Evolutionary conservation across 257 asterid genomes (phyloP), one percentile per base, ranked within the genome.

Genomic region (Solanum okadae): DNA sequence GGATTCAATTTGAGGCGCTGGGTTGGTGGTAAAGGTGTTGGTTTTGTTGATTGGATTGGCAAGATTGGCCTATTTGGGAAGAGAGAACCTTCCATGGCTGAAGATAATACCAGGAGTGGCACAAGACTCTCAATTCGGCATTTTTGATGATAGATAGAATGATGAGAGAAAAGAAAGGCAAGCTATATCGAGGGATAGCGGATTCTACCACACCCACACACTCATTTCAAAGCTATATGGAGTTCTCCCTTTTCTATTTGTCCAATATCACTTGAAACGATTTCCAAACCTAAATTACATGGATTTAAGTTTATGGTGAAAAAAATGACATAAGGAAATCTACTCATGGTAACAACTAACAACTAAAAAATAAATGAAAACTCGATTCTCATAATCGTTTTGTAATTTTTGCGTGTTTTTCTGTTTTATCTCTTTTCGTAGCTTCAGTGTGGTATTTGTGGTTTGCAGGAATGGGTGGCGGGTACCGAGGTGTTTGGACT

Each of bases 51-150:
- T 61, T 91, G 98, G 40, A 91, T 79, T 6, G 98, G 98, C 83
- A 95, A 90, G 40, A 94, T 88, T 16, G 98, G 98, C 85, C 94
- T 92, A 89, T 93, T 93, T 34, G 98, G 98, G 81, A 92, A 94
- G 27, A 95, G 91, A 86, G 95, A 87, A 83, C 98, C 99, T 90
- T 97, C 99, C 99, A 97, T 97, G 90, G 72, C 52, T 71, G 70
- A 71, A 81, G 70, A 81, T 29, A 4, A 70, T 38, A 6, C 4
- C 5, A 23, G 10, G 16, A 40, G 65, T 49, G 31, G 86, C 16
- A 4, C 40, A 37, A 52, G 16, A 29, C 40, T 2, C 68, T 49
- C 86, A 81, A 49, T 5, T 81, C 65, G 38, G 15, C 85, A 81
- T 81, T 44, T 46, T 81, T 81, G 5, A 44, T 46, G 67, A 79